Evolutionary conservation across 2,329 filamentous ascomycete species (phyloP), one percentile per base, ranked within the genome.

Genomic region (Scytalidium lignicola): DNA sequence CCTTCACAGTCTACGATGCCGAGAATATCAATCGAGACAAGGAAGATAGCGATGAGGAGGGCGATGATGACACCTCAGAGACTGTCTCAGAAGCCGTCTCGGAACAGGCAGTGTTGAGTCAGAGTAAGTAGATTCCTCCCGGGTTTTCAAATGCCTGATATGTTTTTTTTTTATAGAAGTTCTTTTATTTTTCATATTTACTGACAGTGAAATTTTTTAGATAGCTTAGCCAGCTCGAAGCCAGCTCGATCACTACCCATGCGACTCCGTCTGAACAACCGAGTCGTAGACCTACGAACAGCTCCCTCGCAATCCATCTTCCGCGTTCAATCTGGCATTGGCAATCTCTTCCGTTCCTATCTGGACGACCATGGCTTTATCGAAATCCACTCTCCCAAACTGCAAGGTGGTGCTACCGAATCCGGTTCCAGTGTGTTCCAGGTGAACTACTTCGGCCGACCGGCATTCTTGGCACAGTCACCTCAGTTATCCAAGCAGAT

Each of bases 401-500:
- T 96, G 41, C 90, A 95, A 72, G 88, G 89, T 1, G 85, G 87
- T 12, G 91, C 91, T 1, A 95, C 91, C 1, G 91, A 96, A 67
- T 95, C 88, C 43, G 91, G 91, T 43, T 85, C 91, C 13, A 90
- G 89, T 55, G 91, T 96, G 4, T 96, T 96, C 75, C 84, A 88
- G 65, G 82, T 95, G 44, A 88, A 93, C 62, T 96, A 96, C 71
- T 96, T 96, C 70, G 88, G 84, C 23, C 83, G 91, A 46, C 81
- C 81, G 18, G 91, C 90, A 2, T 96, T 93, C 73, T 72, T 96
- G 13, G 91, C 91, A 0, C 91, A 96, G 70, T 95, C 88, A 53
- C 91, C 91, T 6, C 91, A 96, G 67, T 69, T 96, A 55, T 88
- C 89, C 47, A 96, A 96, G 71, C 91, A 96, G 68, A 92, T 95